Evolutionary conservation across 1,139 yeast genomes (phyloP).

Genomic region (Tardiomyces depauwii): DNA sequence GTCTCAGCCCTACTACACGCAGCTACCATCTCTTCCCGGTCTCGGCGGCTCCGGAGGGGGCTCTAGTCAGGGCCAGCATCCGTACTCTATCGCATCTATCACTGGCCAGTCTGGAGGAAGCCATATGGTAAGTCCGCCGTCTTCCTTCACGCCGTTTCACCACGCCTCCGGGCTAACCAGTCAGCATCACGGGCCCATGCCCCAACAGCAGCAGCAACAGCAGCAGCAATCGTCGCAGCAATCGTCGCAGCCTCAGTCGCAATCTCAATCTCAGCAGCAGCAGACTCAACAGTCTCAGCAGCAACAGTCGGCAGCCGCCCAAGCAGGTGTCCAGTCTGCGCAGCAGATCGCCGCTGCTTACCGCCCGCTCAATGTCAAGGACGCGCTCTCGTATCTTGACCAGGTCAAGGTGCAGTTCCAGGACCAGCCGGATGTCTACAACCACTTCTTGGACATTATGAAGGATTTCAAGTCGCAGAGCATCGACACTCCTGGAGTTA

Average conservation of each 20-base stretch:
- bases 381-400: conserved; percentile 88
- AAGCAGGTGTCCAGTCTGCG: conserved; percentile 13
- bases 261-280: conserved; percentile 10
- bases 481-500: conserved; percentile 97
- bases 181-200: conserved; percentile 13
- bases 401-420: conserved; percentile 91
- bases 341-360: conserved; percentile 34
- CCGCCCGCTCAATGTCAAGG: conserved; percentile 89
- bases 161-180: conserved; percentile 6
- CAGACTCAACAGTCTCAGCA: conserved; percentile 10
- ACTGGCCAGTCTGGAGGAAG: not conserved
- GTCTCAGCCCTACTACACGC: conserved; percentile 12
- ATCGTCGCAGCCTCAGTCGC: conserved; percentile 9
- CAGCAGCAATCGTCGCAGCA: conserved; percentile 11
- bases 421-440: conserved; percentile 90
- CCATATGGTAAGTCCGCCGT: not conserved
- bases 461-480: conserved; percentile 76
- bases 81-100: not conserved
- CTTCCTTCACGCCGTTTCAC: conserved; percentile 3
- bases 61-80: not conserved
- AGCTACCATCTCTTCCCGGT: conserved; percentile 27
- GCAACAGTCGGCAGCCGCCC: conserved; percentile 4
- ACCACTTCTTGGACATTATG: conserved; percentile 93
- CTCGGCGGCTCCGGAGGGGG: conserved; percentile 19
- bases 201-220: conserved; percentile 12